Base-by-base conservation (phyloP, 140 eudicot genomes). In the Artemisia princeps region DNA sequence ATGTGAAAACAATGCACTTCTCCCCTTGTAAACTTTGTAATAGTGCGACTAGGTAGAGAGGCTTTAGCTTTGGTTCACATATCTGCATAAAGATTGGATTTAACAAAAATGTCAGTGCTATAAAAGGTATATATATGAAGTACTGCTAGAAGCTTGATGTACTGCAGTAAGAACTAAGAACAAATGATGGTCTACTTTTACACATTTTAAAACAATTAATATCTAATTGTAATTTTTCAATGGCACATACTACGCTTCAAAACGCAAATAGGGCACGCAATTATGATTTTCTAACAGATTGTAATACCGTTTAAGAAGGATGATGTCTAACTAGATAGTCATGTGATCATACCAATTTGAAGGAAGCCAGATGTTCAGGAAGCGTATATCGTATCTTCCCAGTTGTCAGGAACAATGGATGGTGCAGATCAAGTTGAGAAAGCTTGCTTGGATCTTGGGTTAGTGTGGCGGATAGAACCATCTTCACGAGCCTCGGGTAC, bases 401-500 rank as follows among this genome's bases (percentile, higher is more conserved):
- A 10, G 94, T 73, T 22, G 95, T 84, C 74, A 90, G 69, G 68
- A 90, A 77, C 81, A 90, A 77, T 20, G 97, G 97, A 80, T 87
- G 97, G 71, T 87, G 97, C 48, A 87, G 84, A 71, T 87, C 85
- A 48, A 90, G 97, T 73, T 87, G 97, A 49, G 94, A 77, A 74
- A 90, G 90, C 72, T 87, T 90, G 81, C 95, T 76, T 52, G 97
- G 97, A 78, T 90, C 94, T 84, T 87, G 94, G 62, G 95, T 90
- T 67, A 90, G 64, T 26, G 97, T 90, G 37, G 97, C 97, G 30
- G 95, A 87, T 64, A 90, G 72, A 75, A 87, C 84, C 95, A 90
- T 87, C 75, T 87, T 90, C 61, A 68, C 81, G 42, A 90, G 94
- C 77, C 95, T 79, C 10, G 97, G 97, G 56, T 71, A 72, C 15